Evolutionary conservation across 2,329 filamentous ascomycete species (phyloP), one percentile per base, ranked within the genome.

Genomic region (Neospermospora avenae): DNA sequence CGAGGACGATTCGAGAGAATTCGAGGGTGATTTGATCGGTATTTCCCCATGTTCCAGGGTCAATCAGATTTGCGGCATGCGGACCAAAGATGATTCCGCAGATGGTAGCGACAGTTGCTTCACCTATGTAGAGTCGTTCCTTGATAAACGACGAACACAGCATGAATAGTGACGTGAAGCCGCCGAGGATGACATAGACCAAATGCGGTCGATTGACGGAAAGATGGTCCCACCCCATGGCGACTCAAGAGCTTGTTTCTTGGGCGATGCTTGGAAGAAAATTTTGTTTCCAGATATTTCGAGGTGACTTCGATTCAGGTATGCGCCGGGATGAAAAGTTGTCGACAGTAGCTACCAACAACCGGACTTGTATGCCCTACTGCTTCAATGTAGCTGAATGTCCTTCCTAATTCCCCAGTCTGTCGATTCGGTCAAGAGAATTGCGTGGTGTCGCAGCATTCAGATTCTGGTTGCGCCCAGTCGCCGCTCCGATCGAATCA

Each of bases 121-220:
- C 95, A 73, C 95, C 95, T 74, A 99, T 99, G 79, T 99, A 99
- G 72, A 98, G 84, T 74, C 90, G 90, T 81, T 99, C 95, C 81
- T 99, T 99, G 78, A 99, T 96, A 72, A 98, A 87, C 58, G 96
- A 91, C 62, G 95, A 99, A 76, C 92, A 96, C 62, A 99, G 81
- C 95, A 99, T 99, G 79, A 99, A 99, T 70, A 99, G 80, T 62
- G 89, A 92, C 68, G 95, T 99, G 79, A 99, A 99, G 74, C 93
- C 95, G 71, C 95, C 95, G 59, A 99, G 81, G 77, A 99, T 97
- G 77, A 98, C 91, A 77, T 99, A 99, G 67, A 96, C 95, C 90
- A 98, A 77, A 81, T 99, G 95, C 71, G 95, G 91, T 81, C 88
- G 90, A 77, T 96, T 97, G 78, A 98, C 87, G 63, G 87, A 86